Evolutionary conservation across 2,329 filamentous ascomycete species (phyloP).

Genomic region (Microsporum canis): DNA sequence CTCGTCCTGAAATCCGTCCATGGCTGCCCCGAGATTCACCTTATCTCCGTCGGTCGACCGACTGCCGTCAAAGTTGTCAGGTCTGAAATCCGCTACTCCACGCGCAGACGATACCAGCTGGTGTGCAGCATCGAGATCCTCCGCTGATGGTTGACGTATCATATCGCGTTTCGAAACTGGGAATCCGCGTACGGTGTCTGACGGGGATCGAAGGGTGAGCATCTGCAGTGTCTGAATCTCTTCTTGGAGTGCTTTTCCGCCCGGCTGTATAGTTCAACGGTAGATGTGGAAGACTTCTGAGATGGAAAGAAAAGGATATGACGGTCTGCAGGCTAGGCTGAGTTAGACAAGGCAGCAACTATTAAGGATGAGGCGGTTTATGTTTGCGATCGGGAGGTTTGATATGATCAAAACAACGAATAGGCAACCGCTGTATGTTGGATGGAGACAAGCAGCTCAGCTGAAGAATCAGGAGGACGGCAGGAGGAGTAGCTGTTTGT

Average conservation of each 20-base stretch:
- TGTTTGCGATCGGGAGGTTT: not conserved
- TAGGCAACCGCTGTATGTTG: not conserved
- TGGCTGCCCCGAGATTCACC: conserved; percentile 13
- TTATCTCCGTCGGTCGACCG: conserved; percentile 14
- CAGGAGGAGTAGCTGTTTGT: not conserved
- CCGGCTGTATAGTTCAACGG: not conserved
- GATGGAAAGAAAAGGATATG: not conserved
- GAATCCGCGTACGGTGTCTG: conserved; percentile 4
- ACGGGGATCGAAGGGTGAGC: not conserved
- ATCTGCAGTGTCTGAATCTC: not conserved
- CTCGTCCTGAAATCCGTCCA: conserved; percentile 4
- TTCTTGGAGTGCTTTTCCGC: not conserved
- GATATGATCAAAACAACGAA: not conserved
- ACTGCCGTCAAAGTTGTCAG: conserved; percentile 15
- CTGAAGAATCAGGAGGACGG: not conserved
- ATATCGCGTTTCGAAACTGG: conserved; percentile 9
- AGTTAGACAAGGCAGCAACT: not conserved
- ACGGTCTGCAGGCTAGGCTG: not conserved
- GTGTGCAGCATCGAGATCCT: conserved; percentile 39
- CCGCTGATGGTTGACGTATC: conserved; percentile 34
- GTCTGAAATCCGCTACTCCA: conserved; percentile 28
- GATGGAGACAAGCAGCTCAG: not conserved
- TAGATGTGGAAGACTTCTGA: not conserved
- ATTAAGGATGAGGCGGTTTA: not conserved
- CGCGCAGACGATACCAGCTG: conserved; percentile 38